A percentile compares a stretch with the other conserved stretches of the same genome.
These are phyloP conservation scores for Melianthus villosus DNA, from an alignment of 441 rosid species.

Conservation along the genomic window DNA sequence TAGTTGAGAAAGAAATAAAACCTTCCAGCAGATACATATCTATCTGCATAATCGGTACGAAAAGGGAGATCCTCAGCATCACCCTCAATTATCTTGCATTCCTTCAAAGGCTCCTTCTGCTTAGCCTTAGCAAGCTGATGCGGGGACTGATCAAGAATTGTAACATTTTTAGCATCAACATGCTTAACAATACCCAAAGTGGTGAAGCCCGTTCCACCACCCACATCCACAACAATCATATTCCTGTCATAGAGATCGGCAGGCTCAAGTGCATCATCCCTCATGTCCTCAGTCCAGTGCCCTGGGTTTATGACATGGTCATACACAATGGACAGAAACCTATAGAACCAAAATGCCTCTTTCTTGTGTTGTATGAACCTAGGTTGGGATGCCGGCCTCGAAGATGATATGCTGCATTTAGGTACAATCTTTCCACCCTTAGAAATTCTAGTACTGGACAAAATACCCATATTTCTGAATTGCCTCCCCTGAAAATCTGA, in stretches of 20 bases:
- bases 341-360: slow-evolving; percentile 95
- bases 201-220: slow-evolving; percentile 40
- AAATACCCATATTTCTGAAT: slow-evolving; percentile 17
- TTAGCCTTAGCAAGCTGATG: slow-evolving; percentile 40
- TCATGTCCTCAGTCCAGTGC: slow-evolving; percentile 97
- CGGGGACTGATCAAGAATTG: slow-evolving; percentile 37
- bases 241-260: slow-evolving; percentile 26
- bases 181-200: slow-evolving; percentile 42
- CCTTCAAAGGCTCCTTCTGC: slow-evolving; percentile 38
- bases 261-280: slow-evolving; percentile 87
- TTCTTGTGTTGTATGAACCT: slow-evolving; percentile 93
- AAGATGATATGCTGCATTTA: slow-evolving; percentile 47
- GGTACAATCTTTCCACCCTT: slow-evolving; percentile 15
- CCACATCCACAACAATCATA: slow-evolving; percentile 30
- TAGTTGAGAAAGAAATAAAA: slow-evolving; percentile 1
- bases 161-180: slow-evolving; percentile 35
- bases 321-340: slow-evolving; percentile 77
- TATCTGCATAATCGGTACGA: slow-evolving; percentile 28
- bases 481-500: slow-evolving; percentile 29
- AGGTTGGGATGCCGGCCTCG: slow-evolving; percentile 87
- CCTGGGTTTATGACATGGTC: slow-evolving; percentile 84
- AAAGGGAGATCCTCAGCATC: slow-evolving; percentile 42
- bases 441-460: slow-evolving; percentile 17
- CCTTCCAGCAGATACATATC: slow-evolving; percentile 47
- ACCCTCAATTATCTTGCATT: slow-evolving; percentile 35